Base-by-base conservation (phyloP, 202 grass and related monocot genomes). In the Digitaria exilis region DNA sequence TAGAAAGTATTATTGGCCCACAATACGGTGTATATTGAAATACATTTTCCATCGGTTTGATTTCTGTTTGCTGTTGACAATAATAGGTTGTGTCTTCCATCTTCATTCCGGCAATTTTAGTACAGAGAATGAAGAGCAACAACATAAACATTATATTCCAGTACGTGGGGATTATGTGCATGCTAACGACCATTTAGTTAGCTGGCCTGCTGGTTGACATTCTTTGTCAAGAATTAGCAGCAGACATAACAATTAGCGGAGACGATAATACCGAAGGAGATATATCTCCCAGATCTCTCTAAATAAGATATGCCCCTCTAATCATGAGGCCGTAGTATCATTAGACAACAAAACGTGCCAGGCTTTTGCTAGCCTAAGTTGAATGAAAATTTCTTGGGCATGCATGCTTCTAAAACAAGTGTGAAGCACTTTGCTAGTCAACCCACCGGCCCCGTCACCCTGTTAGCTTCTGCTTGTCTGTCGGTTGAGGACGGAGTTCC, bases 191-290 rank as follows among this genome's bases (percentile, higher is more conserved):
- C 43, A 0, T 28, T 26, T 44, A 31, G 7, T 50, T 21, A 19
- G 26, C 50, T 21, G n/a, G n/a, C n/a, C n/a, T n/a, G n/a, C n/a
- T n/a, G 45, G 26, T 73, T 51, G 69, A 73, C 45, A 73, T 32
- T 51, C 7, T 51, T 51, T 51, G 24, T 32, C 34, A 3, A 9
- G 37, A 3, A 9, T 55, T n/a, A 72, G 16, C 29, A 73, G 21
- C 28, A 51, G 16, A 32, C 28, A 12, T 26, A 72, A 51, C 18
- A 51, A 73, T 71, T 30, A 30, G 69, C 26, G 16, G 69, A 50
- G 69, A n/a, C n/a, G n/a, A 50, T 26, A 71, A 71, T 71, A 26
- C 49, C 26, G 43, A 30, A 7, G 15, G 30, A 59, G 13, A 29
- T 25, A 25, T 9, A 18, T 0, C 34, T 15, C 25, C 25, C 12